Base-by-base conservation (phyloP, 768 basidiomycete genomes). In the Leucogyrophana mollusca region DNA sequence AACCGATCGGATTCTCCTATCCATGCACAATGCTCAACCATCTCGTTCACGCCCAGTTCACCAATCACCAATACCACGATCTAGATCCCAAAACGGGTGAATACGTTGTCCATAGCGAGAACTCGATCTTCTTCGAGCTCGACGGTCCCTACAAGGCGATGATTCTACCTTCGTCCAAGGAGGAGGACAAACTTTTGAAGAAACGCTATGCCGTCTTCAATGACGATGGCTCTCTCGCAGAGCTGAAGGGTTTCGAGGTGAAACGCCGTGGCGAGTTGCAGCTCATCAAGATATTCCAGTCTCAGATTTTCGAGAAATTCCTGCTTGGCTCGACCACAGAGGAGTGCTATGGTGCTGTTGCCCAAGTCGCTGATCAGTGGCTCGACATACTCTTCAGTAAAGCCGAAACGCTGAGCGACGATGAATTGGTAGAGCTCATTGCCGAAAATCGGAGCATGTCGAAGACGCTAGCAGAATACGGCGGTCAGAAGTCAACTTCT, bases 11-110 rank as follows among this genome's bases (percentile, higher is more conserved):
- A 6, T 85, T 99, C 57, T 97, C 94, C 16, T 99, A 98, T 61
- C 96, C 96, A 0, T 98, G 96, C 67, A 98, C 94, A 4, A 99
- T 99, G 95, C 82, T 99, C 50, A 99, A 99, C 60, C 96, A 99
- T 60, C 85, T 98, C 52, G 95, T 98, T 34, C 79, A 98, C 58
- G 94, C 87, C 27, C 73, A 86, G 57, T 98, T 98, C 70, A 99
- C 96, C 44, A 98, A 99, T 59, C 81, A 98, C 53, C 95, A 98
- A 64, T 99, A 99, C 64, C 96, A 98, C 64, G 87, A 94, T 56
- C 74, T 95, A 17, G 85, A 97, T 59, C 78, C 80, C 6, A 83
- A 85, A 41, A 87, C 87, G 0, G 94, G 94, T 22, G 81, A 85
- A 51, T 97, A 96, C 67, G 72, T 72, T 16, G 70, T 98, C 22